Percentiles rank a stretch among this genome's conserved stretches.
Evolutionary conservation across 306 rosid genomes (phyloP).

Genomic region (Vigna hirtella): DNA sequence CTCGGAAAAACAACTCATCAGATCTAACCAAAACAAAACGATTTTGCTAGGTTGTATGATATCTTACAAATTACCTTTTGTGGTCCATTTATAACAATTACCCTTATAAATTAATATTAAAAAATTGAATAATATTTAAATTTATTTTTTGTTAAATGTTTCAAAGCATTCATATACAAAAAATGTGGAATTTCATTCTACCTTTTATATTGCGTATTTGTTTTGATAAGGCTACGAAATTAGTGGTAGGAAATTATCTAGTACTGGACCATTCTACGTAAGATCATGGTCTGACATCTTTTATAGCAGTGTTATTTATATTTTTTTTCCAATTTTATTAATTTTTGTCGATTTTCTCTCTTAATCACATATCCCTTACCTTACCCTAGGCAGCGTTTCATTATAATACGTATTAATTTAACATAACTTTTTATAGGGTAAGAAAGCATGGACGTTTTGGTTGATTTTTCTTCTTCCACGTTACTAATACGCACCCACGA

Average conservation of each 20-base stretch:
- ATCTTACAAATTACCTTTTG: background rate
- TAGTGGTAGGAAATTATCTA: background rate
- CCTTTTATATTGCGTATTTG: background rate
- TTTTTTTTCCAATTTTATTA: background rate
- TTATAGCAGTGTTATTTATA: background rate
- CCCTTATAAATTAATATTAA: too few relatives aligned
- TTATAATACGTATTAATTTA: background rate
- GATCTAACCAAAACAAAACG: background rate
- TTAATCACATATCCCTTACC: background rate
- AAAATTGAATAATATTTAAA: too few relatives aligned
- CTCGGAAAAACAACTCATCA: conserved; percentile 4
- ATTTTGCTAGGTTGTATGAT: background rate
- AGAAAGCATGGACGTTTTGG: background rate
- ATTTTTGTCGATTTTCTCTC: background rate
- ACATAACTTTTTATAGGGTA: background rate
- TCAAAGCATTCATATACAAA: too few relatives aligned
- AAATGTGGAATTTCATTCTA: background rate
- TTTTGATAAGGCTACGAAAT: background rate
- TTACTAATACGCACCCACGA: too few relatives aligned
- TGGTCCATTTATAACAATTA: background rate
- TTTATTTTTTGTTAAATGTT: too few relatives aligned
- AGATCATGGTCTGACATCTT: background rate
- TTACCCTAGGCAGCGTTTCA: background rate
- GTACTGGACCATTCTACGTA: background rate
- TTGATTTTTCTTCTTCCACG: background rate